Evolutionary conservation across 768 basidiomycete genomes (phyloP).

Genomic region (Termitomyces sp.): DNA sequence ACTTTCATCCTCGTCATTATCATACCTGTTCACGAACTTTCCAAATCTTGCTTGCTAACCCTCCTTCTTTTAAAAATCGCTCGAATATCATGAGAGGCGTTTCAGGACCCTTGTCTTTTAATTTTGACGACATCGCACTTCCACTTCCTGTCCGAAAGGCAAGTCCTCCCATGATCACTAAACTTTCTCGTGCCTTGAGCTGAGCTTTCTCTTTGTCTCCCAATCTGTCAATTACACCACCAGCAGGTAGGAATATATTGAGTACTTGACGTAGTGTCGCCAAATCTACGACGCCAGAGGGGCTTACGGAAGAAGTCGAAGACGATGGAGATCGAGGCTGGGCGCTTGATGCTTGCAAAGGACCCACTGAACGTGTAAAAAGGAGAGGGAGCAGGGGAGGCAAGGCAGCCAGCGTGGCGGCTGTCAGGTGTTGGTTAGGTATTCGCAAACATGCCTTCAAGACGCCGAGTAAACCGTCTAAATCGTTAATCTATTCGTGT

Average conservation of each 20-base stretch:
- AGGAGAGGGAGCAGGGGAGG: constrained; percentile 64
- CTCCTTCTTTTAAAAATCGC: constrained; percentile 63
- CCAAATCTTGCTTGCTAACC: constrained; percentile 78
- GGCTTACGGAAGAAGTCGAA: constrained; percentile 41
- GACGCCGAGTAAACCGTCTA: constrained; percentile 62
- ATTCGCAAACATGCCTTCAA: constrained; percentile 75
- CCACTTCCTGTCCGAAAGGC: constrained; percentile 56
- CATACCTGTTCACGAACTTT: constrained; percentile 83
- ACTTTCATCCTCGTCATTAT: neutral
- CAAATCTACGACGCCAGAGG: constrained; percentile 44
- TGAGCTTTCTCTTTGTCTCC: constrained; percentile 77
- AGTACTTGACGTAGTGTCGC: constrained; percentile 64
- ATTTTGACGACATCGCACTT: constrained; percentile 39
- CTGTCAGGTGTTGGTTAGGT: constrained; percentile 77
- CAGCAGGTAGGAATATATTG: constrained; percentile 63
- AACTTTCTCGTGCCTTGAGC: constrained; percentile 67
- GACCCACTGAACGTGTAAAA: constrained; percentile 34
- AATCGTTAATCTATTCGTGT: constrained; percentile 55
- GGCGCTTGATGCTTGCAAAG: constrained; percentile 21
- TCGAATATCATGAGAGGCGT: constrained; percentile 69
- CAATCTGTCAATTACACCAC: constrained; percentile 77
- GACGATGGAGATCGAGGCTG: constrained; percentile 46
- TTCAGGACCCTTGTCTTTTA: constrained; percentile 59
- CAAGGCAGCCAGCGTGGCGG: constrained; percentile 69
- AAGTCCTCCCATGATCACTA: constrained; percentile 71